Base-by-base conservation (phyloP, 2,329 filamentous ascomycete genomes). In the Fusarium sp. region DNA sequence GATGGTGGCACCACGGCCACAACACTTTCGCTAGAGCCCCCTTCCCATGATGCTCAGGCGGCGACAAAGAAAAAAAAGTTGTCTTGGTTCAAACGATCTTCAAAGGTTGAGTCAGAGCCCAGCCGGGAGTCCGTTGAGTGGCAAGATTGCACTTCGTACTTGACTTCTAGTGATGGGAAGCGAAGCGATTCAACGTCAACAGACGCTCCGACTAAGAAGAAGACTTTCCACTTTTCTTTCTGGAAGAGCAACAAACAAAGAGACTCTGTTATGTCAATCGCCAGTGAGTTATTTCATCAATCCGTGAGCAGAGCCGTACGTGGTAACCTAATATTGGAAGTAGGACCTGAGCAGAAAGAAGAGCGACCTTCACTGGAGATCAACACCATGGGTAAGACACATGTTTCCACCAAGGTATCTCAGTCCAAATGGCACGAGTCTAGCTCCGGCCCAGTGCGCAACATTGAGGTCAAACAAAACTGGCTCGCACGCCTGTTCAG, bases 401-500 rank as follows among this genome's bases (percentile, higher is more conserved):
- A 57, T 50, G n/a, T 26, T 22, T 70, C 70, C 44, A 50, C 47
- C 24, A 76, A 73, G 45, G 28, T 53, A 14, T 44, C 48, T 48
- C 74, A 77, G 35, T 69, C 76, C 56, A 79, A 74, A 45, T 79
- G 83, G 69, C 78, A 80, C 26, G 82, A 82, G 35, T 82, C 81
- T 38, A 80, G 82, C 36, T 81, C 80, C 67, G 81, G 82, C 24
- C 76, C 78, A 36, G 84, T 83, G 70, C 87, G 87, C 64, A 87
- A 87, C 82, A 93, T 89, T 78, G 91, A 90, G 70, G 88, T 90
- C 36, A 92, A 91, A 79, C 91, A 94, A 79, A 97, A 93, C 76
- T 98, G 96, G 95, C 89, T 98, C 60, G 92, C 94, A 36, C 93
- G 94, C 22, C 90, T 98, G 51, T 94, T 98, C 84, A 91, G 94